These are phyloP conservation scores for Brassica incana DNA, from an alignment of 345 rosid species.

Conservation along the genomic window DNA sequence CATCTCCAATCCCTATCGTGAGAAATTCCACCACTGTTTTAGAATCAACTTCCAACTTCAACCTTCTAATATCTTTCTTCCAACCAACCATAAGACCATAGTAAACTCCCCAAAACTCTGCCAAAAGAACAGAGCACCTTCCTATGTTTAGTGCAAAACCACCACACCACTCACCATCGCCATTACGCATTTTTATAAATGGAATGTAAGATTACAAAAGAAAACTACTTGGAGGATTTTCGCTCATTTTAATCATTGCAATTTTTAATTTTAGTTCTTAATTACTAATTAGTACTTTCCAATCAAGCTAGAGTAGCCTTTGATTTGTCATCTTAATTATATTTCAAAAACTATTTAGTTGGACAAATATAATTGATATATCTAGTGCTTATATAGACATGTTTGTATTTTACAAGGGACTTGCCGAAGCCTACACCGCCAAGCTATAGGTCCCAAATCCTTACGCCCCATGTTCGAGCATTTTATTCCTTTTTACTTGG, in stretches of 20 bases:
- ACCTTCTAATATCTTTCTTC: too few species aligned
- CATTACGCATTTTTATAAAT: too few species aligned
- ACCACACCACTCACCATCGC: too few species aligned
- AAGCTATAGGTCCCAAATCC: conserved; percentile 29
- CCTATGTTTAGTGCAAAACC: too few species aligned
- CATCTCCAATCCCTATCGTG: too few species aligned
- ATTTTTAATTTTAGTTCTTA: neutral
- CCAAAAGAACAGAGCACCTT: too few species aligned
- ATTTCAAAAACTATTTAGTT: neutral
- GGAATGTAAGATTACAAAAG: neutral
- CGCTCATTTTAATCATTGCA: neutral
- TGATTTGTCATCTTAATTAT: neutral
- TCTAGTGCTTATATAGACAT: conserved; percentile 2
- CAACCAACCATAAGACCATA: too few species aligned
- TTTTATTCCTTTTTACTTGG: conserved; percentile 9
- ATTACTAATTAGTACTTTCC: neutral
- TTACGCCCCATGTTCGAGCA: conserved; percentile 15
- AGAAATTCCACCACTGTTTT: too few species aligned
- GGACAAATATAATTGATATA: conserved; percentile 10
- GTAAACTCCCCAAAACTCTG: too few species aligned
- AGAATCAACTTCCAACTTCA: too few species aligned
- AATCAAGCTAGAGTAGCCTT: neutral
- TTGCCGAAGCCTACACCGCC: conserved; percentile 25
- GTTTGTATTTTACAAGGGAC: conserved; percentile 23
- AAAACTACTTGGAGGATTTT: neutral